Evolutionary conservation across 2,329 filamentous ascomycete genomes (phyloP), one percentile per base, ranked within the genome.

Genomic region (Coniochaeta prunicola): DNA sequence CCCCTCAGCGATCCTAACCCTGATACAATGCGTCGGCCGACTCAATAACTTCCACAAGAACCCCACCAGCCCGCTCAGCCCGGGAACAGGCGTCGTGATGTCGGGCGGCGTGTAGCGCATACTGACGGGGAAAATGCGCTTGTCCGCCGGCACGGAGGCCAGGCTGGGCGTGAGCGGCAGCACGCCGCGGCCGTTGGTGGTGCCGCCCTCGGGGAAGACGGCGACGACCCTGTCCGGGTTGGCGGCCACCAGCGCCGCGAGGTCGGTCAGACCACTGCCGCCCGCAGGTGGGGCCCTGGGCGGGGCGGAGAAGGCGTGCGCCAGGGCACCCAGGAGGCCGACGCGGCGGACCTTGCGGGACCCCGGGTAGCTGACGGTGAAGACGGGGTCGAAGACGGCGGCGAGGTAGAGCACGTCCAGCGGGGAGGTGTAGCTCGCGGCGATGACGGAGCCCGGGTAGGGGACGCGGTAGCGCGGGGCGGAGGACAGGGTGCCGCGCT

Each of bases 331-430:
- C 48, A 92, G 78, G 5, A 97, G 84, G 3, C 89, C 88, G 53
- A 97, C 84, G 53, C 81, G 88, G 66, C 88, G 85, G 28, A 99
- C 89, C 60, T 86, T 83, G 53, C 85, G 82, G 3, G 86, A 88
- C 60, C 80, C 77, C 0, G 92, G 91, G 72, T 91, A 97, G 0
- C 89, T 91, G 53, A 90, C 79, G 12, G 92, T 96, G 76, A 99
- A 97, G 71, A 99, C 82, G 2, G 94, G 94, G 71, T 97, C 91
- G 77, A 97, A 99, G 68, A 97, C 91, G 63, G 92, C 92, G 60
- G 94, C 91, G 26, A 99, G 86, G 73, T 97, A 99, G 59, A 99
- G 78, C 17, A 92, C 88, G 72, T 99, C 94, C 70, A 99, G 84
- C 9, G 94, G 94, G 10, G 90, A 96, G 34, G 92, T 97, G 71